Conservation (phyloP, 306 rosid genomes). For the Vachellia pachyceras region DNA sequence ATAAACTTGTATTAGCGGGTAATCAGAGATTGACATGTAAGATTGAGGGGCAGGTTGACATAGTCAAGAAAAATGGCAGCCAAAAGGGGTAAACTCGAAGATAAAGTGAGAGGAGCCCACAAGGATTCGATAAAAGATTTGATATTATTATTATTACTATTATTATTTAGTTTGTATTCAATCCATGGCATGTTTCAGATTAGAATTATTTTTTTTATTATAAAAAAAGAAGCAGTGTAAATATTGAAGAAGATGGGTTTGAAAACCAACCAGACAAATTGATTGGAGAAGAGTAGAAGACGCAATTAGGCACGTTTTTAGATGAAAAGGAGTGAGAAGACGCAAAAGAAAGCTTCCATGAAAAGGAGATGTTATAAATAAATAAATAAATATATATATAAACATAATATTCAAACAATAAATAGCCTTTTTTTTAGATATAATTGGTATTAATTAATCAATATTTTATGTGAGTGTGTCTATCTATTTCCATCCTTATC, state of each 20-base stretch:
- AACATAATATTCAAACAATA: conserved; percentile 8
- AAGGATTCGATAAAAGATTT: conserved; percentile 47
- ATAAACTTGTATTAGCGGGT: not conserved
- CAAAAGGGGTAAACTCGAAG: not conserved
- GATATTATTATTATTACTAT: conserved; percentile 23
- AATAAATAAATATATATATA: no score
- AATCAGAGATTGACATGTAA: not conserved
- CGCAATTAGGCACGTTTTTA: conserved; percentile 44
- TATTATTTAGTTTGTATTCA: not conserved
- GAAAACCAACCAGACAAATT: not conserved
- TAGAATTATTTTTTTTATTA: conserved; percentile 6
- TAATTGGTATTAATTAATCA: conserved; percentile 13
- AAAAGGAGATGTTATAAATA: not conserved
- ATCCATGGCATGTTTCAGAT: not conserved
- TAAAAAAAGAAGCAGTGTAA: not conserved
- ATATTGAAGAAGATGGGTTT: not conserved
- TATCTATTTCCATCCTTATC: conserved; percentile 48
- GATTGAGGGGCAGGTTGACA: not conserved
- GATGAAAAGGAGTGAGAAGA: no score
- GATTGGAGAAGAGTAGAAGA: conserved; percentile 35
- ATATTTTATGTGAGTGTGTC: not conserved
- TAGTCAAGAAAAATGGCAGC: not conserved
- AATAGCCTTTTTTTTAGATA: conserved; percentile 35
- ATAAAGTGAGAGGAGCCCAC: conserved; percentile 45
- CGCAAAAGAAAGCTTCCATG: not conserved